Conservation (phyloP, 2,329 filamentous ascomycete species). For the Aspergillus caelatus region DNA sequence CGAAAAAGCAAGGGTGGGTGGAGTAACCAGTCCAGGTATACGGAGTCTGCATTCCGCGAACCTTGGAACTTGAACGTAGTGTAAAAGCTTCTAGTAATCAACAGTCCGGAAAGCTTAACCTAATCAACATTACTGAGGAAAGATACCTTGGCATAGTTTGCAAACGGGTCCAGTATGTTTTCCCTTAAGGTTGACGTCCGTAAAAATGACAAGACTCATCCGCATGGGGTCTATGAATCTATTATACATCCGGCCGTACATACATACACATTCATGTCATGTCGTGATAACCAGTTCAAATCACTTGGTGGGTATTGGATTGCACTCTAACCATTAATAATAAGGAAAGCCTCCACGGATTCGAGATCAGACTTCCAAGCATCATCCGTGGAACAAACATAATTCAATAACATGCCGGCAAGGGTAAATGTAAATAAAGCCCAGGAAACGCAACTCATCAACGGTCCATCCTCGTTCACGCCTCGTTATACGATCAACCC, state of each 20-base stretch:
- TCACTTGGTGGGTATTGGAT: slow-evolving; percentile 19
- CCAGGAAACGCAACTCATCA: slow-evolving; percentile 9
- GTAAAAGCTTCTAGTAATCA: not conserved
- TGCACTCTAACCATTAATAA: slow-evolving; percentile 14
- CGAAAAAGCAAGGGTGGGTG: not conserved
- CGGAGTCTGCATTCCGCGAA: not conserved
- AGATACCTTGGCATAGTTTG: not conserved
- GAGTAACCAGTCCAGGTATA: not conserved
- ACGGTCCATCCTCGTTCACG: slow-evolving; percentile 3
- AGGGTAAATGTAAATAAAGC: slow-evolving; percentile 22
- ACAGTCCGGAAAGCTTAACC: not conserved
- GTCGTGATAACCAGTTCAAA: slow-evolving; percentile 5
- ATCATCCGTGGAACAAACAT: slow-evolving; percentile 6
- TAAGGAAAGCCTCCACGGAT: slow-evolving; percentile 18
- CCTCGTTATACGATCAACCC: slow-evolving; percentile 9
- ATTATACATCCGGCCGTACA: slow-evolving; percentile 5
- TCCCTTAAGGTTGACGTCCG: not conserved
- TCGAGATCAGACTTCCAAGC: slow-evolving; percentile 15
- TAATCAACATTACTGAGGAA: not conserved
- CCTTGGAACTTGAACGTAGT: not conserved
- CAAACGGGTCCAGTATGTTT: not conserved
- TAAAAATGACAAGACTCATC: not conserved
- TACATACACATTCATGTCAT: not conserved
- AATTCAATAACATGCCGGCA: slow-evolving; percentile 9
- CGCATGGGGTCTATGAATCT: not conserved